These are phyloP conservation scores for Acarospora socialis DNA, from an alignment of 2,329 filamentous ascomycete genomes.

Conservation along the genomic window DNA sequence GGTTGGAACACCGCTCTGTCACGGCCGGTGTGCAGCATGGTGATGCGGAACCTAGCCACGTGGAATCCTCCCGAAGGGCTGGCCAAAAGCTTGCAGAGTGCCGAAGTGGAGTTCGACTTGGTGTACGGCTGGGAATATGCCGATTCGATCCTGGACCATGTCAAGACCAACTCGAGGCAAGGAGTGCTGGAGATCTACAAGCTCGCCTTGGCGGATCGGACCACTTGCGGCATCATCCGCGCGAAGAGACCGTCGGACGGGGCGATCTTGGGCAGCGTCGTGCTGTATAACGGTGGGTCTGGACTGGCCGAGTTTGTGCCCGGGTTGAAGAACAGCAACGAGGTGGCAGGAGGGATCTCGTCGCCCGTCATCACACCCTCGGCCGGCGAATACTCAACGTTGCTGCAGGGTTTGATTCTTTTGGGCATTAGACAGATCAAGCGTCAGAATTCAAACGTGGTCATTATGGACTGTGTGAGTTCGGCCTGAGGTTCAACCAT, in stretches of 20 bases:
- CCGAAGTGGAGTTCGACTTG: conserved; percentile 66
- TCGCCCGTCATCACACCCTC: conserved; percentile 61
- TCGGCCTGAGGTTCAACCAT: conserved; percentile 1
- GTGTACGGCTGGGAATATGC: conserved; percentile 68
- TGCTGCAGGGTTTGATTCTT: conserved; percentile 66
- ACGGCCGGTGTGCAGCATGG: conserved; percentile 53
- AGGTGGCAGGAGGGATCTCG: conserved; percentile 59
- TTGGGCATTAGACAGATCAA: conserved; percentile 75
- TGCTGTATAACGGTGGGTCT: conserved; percentile 61
- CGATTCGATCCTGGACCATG: conserved; percentile 58
- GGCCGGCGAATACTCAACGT: conserved; percentile 51
- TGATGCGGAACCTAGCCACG: conserved; percentile 53
- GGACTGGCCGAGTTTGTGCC: conserved; percentile 57
- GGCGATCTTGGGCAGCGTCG: conserved; percentile 60
- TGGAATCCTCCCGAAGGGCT: conserved; percentile 70
- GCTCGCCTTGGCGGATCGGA: conserved; percentile 55
- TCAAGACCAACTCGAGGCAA: conserved; percentile 58
- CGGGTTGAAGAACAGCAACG: conserved; percentile 44
- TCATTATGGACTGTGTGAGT: conserved; percentile 68
- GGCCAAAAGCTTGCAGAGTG: conserved; percentile 55
- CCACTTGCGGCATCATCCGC: conserved; percentile 66
- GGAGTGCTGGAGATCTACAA: conserved; percentile 70
- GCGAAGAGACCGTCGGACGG: conserved; percentile 58
- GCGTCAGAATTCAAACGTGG: conserved; percentile 56
- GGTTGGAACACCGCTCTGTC: conserved; percentile 68